Evolutionary conservation across 805 yeast species (phyloP), one percentile per base, ranked within the genome.

Genomic region (Ogataea trehalophila): DNA sequence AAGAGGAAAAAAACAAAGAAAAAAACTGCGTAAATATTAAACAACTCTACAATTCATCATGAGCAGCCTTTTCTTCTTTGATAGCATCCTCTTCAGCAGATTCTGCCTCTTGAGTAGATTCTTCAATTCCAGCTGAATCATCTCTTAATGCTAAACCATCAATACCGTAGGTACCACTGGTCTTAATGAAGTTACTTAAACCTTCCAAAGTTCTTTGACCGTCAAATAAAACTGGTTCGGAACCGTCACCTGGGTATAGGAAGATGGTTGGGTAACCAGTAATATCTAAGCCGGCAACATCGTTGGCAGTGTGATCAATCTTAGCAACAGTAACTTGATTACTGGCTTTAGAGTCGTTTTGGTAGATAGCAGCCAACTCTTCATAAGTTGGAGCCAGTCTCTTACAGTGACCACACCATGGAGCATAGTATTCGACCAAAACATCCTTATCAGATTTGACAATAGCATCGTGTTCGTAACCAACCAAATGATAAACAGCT

Each of bases 321-420:
- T 91, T 81, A 57, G 96, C 97, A 61, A 94, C 72, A 38, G 81
- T 65, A 49, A 92, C 86, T 64, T 81, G 75, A 45, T 71, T 71
- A 45, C 69, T 65, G 43, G 74, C 73, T 41, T 67, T 72, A 20
- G 69, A 62, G 62, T 82, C 80, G 44, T 75, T 67, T 50, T 72
- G 73, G 69, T 76, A 87, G 46, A 85, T 59, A 43, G 73, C 82
- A 44, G 92, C 97, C 55, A 94, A 79, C 65, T 91, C 94, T 66
- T 87, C 95, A 75, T 82, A 92, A 49, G 74, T 76, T 63, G 97
- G 96, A 44, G 92, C 92, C 66, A 90, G 76, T 70, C 79, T 87
- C 76, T 88, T 89, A 76, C 97, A 89, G 76, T 90, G 96, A 41
- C 96, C 95, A 75, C 96, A 90, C 97, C 97, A 91, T 71, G 95